Conservation (phyloP, 1,284 basidiomycete genomes). For the Neolentinus lepideus region DNA sequence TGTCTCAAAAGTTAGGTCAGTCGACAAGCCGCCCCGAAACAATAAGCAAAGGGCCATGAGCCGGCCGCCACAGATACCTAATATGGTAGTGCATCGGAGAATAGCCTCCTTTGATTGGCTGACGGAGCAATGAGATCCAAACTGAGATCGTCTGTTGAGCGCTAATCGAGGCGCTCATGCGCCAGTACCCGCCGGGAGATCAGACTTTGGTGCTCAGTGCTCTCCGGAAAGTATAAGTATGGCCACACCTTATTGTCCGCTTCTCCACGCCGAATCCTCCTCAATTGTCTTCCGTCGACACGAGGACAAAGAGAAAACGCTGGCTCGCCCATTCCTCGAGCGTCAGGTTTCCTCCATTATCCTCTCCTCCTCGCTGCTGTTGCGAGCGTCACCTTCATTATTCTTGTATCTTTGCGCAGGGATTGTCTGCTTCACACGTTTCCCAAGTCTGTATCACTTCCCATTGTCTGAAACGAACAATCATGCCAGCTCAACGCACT, state of each 20-base stretch:
- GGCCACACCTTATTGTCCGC: not conserved
- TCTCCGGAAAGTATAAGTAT: not conserved
- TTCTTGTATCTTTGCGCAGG: not conserved
- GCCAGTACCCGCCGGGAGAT: not conserved
- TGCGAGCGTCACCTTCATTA: not conserved
- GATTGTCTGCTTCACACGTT: not conserved
- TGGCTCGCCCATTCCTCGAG: not conserved
- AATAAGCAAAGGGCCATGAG: not conserved
- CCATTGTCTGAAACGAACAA: slow-evolving; percentile 3
- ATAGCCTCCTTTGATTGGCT: not conserved
- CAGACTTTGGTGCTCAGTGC: not conserved
- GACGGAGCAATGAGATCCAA: not conserved
- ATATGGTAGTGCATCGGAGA: not conserved
- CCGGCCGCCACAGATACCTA: not conserved
- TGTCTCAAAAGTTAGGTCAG: not conserved
- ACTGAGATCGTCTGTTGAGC: not conserved
- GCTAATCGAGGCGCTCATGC: not conserved
- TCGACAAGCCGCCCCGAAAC: not conserved
- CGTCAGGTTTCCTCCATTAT: slow-evolving; percentile 1
- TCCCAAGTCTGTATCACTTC: not conserved
- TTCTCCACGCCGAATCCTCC: not conserved
- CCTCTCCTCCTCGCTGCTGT: not conserved
- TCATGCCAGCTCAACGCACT: slow-evolving; percentile 71
- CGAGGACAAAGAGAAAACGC: not conserved
- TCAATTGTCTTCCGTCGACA: not conserved